Evolutionary conservation across 1,284 basidiomycete genomes (phyloP).

Genomic region (Wallemia mellicola): DNA sequence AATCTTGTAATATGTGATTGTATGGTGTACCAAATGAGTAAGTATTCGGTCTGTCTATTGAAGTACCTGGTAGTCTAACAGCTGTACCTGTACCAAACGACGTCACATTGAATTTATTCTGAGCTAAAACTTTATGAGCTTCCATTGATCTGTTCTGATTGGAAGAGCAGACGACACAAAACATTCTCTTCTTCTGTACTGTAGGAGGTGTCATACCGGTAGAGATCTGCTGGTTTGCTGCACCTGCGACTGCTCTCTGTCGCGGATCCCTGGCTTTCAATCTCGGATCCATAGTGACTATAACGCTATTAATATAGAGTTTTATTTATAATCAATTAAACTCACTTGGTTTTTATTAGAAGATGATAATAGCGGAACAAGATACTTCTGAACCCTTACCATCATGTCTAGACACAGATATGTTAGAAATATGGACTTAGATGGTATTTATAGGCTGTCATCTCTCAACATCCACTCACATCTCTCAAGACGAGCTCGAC

Average conservation of each 20-base stretch:
- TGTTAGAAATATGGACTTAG: conserved; percentile 60
- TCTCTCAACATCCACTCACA: too few relatives aligned
- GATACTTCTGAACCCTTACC: neutral
- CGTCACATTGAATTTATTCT: conserved; percentile 59
- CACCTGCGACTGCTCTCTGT: neutral
- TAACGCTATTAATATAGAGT: too few relatives aligned
- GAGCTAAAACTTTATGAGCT: neutral
- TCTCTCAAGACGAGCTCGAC: conserved; percentile 33
- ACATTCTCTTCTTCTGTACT: neutral
- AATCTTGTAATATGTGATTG: conserved; percentile 75
- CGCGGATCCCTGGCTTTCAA: neutral
- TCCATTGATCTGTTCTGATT: neutral
- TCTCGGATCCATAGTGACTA: neutral
- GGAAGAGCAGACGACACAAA: neutral
- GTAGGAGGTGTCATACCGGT: neutral
- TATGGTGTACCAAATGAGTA: conserved; percentile 97
- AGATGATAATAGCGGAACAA: neutral
- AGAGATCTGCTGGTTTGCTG: neutral
- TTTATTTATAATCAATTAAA: too few relatives aligned
- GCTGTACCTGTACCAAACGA: conserved; percentile 92
- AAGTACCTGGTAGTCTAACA: conserved; percentile 77
- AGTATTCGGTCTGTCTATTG: conserved; percentile 92
- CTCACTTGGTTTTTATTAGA: neutral
- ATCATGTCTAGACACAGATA: conserved; percentile 37
- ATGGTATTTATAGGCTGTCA: conserved; percentile 28